Evolutionary conservation across 352 stramenopile species (phyloP).

Genomic region (Aphanomyces euteiches): DNA sequence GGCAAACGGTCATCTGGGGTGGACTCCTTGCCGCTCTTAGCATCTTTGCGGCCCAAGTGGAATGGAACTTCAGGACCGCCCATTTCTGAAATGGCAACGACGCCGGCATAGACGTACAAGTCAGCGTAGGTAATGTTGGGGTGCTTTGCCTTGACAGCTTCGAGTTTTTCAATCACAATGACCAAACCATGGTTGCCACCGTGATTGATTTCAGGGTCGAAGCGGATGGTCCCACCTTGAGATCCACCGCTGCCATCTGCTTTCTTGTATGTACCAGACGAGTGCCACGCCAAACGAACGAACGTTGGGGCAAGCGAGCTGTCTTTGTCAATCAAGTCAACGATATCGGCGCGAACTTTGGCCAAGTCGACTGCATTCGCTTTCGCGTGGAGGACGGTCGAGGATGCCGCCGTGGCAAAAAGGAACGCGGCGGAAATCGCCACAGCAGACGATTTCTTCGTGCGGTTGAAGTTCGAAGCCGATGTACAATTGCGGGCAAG

Average conservation of each 20-base stretch:
- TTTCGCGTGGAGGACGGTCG: slow-evolving; percentile 31
- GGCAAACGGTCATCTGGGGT: slow-evolving; percentile 94
- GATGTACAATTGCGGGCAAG: neutral
- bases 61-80: slow-evolving; percentile 93
- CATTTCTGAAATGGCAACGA: slow-evolving; percentile 95
- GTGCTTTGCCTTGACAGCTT: slow-evolving; percentile 95
- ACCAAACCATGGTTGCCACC: slow-evolving; percentile 92
- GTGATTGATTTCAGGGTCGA: slow-evolving; percentile 92
- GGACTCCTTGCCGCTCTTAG: slow-evolving; percentile 64
- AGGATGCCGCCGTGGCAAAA: slow-evolving; percentile 23
- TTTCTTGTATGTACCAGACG: slow-evolving; percentile 90
- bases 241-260: slow-evolving; percentile 85
- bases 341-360: slow-evolving; percentile 85
- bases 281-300: slow-evolving; percentile 92
- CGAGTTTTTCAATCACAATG: slow-evolving; percentile 84
- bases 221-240: slow-evolving; percentile 90
- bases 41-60: slow-evolving; percentile 88
- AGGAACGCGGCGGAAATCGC: slow-evolving; percentile 23
- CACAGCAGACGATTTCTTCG: slow-evolving; percentile 9
- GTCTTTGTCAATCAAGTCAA: slow-evolving; percentile 83
- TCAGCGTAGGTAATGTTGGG: slow-evolving; percentile 94
- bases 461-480: neutral
- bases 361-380: slow-evolving; percentile 68
- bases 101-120: slow-evolving; percentile 95
- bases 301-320: slow-evolving; percentile 87